These are phyloP conservation scores for Pterula multifida DNA, from an alignment of 1,284 basidiomycete species.

Conservation along the genomic window DNA sequence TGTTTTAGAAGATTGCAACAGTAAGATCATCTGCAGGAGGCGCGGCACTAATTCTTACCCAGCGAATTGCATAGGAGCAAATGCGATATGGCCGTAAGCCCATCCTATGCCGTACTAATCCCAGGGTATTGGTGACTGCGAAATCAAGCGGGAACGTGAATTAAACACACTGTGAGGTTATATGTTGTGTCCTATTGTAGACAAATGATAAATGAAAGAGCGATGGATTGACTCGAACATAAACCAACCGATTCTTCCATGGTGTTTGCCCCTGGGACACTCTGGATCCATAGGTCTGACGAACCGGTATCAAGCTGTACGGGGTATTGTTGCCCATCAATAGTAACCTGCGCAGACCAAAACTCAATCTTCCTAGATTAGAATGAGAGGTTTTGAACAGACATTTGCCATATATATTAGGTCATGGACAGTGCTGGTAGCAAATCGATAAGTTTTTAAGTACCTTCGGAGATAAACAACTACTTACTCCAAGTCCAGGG, in stretches of 20 bases:
- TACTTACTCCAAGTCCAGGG: slow-evolving; percentile 31
- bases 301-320: slow-evolving; percentile 76
- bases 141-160: neutral
- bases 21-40: slow-evolving; percentile 2
- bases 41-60: slow-evolving; percentile 31
- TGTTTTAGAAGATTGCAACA: slow-evolving; percentile 17
- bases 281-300: slow-evolving; percentile 69
- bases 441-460: slow-evolving; percentile 5
- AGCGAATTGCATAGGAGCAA: slow-evolving; percentile 52
- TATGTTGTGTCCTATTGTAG: slow-evolving; percentile 26
- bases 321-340: slow-evolving; percentile 33
- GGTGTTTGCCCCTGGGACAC: slow-evolving; percentile 10
- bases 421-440: slow-evolving; percentile 51
- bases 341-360: slow-evolving; percentile 4
- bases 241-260: neutral
- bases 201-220: too few species aligned
- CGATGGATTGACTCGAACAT: neutral
- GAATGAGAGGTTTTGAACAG: slow-evolving; percentile 18
- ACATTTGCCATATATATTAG: slow-evolving; percentile 67
- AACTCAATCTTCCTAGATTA: slow-evolving; percentile 3
- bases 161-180: slow-evolving; percentile 48
- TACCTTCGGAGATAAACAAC: neutral
- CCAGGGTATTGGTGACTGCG: slow-evolving; percentile 4
- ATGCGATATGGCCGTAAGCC: slow-evolving; percentile 51
- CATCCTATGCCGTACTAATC: slow-evolving; percentile 68